Percentiles rank a stretch among this genome's conserved stretches.
phyloP scores from a whole-genome alignment of 108 stramenopile genomes.

The Conticribra weissflogii region DNA sequence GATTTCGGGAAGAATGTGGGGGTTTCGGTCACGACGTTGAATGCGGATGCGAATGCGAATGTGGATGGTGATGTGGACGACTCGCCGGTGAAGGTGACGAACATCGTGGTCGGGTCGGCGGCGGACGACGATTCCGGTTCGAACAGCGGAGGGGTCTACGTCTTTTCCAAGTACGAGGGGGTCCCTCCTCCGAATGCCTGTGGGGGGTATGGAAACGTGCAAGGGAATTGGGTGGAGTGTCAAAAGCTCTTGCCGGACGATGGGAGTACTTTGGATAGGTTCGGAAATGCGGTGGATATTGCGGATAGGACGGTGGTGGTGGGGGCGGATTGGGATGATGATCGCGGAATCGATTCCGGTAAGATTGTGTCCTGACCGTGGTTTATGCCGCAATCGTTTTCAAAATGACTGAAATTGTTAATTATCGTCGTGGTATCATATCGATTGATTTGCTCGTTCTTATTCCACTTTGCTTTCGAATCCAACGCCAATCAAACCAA shows the following conservation, averaged over 20 bases:
- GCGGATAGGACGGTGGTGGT: conserved; percentile 33
- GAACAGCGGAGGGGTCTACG: conserved; percentile 21
- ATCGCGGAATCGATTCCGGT: conserved; percentile 39
- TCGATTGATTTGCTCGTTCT: not conserved
- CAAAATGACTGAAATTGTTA: not conserved
- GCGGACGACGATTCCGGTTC: conserved; percentile 36
- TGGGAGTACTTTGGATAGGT: conserved; percentile 27
- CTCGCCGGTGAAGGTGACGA: conserved; percentile 15
- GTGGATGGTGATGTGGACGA: too few species aligned
- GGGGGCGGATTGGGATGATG: conserved; percentile 39
- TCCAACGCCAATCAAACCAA: too few species aligned
- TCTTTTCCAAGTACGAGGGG: conserved; percentile 39
- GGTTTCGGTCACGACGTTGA: conserved; percentile 21
- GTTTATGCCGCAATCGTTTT: too few species aligned
- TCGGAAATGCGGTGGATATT: conserved; percentile 30
- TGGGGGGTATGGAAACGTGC: conserved; percentile 13
- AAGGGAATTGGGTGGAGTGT: conserved; percentile 36
- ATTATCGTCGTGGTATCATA: not conserved
- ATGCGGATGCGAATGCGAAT: not conserved
- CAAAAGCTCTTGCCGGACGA: conserved; percentile 44
- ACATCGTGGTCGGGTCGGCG: conserved; percentile 28
- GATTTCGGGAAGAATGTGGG: conserved; percentile 30
- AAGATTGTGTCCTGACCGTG: not conserved
- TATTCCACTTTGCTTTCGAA: not conserved
- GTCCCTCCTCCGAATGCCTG: conserved; percentile 28